phyloP scores from a whole-genome alignment of 2,329 filamentous ascomycete genomes.

The Coniochaeta hoffmannii region DNA sequence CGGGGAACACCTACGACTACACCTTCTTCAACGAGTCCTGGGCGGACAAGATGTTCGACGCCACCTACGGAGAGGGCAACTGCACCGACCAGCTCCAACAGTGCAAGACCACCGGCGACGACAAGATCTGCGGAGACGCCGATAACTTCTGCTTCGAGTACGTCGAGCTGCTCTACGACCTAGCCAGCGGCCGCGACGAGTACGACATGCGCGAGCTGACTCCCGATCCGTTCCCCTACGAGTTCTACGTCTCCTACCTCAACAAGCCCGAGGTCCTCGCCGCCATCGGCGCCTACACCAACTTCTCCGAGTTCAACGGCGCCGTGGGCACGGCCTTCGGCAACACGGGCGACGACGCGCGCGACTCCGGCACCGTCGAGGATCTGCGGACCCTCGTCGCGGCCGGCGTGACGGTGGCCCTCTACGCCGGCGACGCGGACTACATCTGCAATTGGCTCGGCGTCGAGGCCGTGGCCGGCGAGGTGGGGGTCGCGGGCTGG shows the following conservation, averaged over 20 bases:
- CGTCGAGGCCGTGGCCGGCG: slow-evolving; percentile 12
- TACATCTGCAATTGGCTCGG: slow-evolving; percentile 12
- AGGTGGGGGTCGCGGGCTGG: slow-evolving; percentile 33
- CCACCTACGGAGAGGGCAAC: slow-evolving; percentile 52
- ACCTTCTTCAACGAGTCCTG: slow-evolving; percentile 41
- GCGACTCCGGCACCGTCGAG: slow-evolving; percentile 32
- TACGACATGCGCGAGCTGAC: slow-evolving; percentile 51
- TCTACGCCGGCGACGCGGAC: slow-evolving; percentile 12
- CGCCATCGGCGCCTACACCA: slow-evolving; percentile 53
- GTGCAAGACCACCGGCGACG: slow-evolving; percentile 43
- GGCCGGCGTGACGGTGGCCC: slow-evolving; percentile 9
- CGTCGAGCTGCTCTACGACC: slow-evolving; percentile 44
- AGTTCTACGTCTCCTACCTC: slow-evolving; percentile 48
- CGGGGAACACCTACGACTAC: slow-evolving; percentile 51
- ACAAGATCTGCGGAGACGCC: slow-evolving; percentile 43
- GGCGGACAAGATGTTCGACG: slow-evolving; percentile 47
- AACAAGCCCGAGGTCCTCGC: slow-evolving; percentile 45
- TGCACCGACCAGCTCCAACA: slow-evolving; percentile 49
- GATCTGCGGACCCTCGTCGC: slow-evolving; percentile 18
- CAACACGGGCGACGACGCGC: slow-evolving; percentile 40
- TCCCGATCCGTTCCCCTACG: slow-evolving; percentile 50
- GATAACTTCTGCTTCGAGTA: slow-evolving; percentile 47
- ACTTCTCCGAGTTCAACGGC: slow-evolving; percentile 42
- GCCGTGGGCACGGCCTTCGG: slow-evolving; percentile 36
- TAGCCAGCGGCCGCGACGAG: slow-evolving; percentile 45